These are phyloP conservation scores for Aspergillus jensenii DNA, from an alignment of 2,329 filamentous ascomycete genomes.

Conservation along the genomic window DNA sequence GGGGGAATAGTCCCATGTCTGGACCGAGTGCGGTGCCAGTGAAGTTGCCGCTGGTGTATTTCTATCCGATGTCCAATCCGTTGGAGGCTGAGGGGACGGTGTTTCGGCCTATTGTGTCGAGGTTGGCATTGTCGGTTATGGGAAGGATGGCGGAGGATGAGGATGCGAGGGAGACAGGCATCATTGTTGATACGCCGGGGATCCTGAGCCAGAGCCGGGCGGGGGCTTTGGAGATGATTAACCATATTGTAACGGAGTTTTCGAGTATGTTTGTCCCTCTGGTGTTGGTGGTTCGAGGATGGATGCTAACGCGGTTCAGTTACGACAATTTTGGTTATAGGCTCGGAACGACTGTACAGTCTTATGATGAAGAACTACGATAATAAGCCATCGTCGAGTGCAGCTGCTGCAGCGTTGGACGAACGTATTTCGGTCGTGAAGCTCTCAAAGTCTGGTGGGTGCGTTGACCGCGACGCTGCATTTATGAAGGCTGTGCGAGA, in stretches of 20 bases:
- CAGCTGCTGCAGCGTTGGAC: constrained; percentile 49
- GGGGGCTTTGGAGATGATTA: constrained; percentile 71
- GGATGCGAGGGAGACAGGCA: constrained; percentile 68
- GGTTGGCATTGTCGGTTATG: constrained; percentile 75
- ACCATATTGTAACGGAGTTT: constrained; percentile 73
- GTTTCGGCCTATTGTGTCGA: constrained; percentile 72
- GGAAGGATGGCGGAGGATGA: constrained; percentile 75
- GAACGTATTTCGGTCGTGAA: constrained; percentile 74
- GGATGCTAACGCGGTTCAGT: constrained; percentile 47
- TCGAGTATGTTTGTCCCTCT: constrained; percentile 49
- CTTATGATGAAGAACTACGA: constrained; percentile 72
- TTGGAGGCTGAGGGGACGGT: constrained; percentile 68
- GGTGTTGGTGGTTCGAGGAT: not conserved
- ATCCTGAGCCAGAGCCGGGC: constrained; percentile 63
- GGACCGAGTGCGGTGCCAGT: constrained; percentile 85
- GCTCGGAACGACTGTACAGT: constrained; percentile 72
- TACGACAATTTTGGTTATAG: constrained; percentile 78
- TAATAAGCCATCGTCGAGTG: constrained; percentile 46
- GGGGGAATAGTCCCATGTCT: constrained; percentile 86
- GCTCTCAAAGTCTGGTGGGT: constrained; percentile 82
- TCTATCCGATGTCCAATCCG: constrained; percentile 73
- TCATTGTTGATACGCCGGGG: constrained; percentile 82
- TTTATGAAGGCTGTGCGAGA: constrained; percentile 75
- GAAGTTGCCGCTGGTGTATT: constrained; percentile 88
- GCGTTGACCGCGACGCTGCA: constrained; percentile 69